phyloP scores from a whole-genome alignment of 2,329 filamentous ascomycete species.

The Penicillium janthinellum region DNA sequence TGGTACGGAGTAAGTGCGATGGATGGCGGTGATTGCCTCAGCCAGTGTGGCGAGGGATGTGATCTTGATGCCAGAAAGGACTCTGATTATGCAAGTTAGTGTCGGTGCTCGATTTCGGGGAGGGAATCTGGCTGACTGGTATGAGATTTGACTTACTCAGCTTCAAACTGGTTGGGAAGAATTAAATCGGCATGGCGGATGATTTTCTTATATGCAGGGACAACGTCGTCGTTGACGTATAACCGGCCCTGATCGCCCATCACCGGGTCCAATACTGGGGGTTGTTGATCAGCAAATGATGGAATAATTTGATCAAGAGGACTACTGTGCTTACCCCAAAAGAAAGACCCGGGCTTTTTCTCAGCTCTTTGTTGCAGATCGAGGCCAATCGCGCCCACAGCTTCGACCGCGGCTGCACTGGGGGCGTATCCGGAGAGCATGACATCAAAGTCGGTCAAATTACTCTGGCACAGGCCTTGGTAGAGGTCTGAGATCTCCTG shows the following conservation, averaged over 20 bases:
- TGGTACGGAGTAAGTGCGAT: constrained; percentile 73
- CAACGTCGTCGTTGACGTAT: constrained; percentile 88
- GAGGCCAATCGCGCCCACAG: constrained; percentile 79
- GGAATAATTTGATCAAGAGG: neutral
- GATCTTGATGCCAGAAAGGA: constrained; percentile 84
- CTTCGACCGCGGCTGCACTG: constrained; percentile 78
- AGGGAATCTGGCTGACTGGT: neutral
- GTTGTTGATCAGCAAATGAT: constrained; percentile 8
- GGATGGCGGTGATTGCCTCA: constrained; percentile 73
- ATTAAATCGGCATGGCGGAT: constrained; percentile 85
- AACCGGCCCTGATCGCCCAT: constrained; percentile 95
- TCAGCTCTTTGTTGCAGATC: constrained; percentile 71
- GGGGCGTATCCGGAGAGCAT: constrained; percentile 95
- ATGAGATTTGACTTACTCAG: constrained; percentile 66
- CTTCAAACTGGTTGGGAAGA: constrained; percentile 95
- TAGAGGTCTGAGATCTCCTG: constrained; percentile 83
- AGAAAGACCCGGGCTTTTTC: constrained; percentile 73
- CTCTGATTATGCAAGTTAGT: constrained; percentile 50
- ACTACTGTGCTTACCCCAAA: constrained; percentile 65
- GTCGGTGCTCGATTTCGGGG: neutral
- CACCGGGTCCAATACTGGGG: constrained; percentile 81
- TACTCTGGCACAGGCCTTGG: constrained; percentile 77
- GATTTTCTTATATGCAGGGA: constrained; percentile 83
- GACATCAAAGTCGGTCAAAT: constrained; percentile 87
- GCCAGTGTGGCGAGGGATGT: constrained; percentile 71